phyloP scores from a whole-genome alignment of 768 basidiomycete genomes.

The Daedalea quercina region DNA sequence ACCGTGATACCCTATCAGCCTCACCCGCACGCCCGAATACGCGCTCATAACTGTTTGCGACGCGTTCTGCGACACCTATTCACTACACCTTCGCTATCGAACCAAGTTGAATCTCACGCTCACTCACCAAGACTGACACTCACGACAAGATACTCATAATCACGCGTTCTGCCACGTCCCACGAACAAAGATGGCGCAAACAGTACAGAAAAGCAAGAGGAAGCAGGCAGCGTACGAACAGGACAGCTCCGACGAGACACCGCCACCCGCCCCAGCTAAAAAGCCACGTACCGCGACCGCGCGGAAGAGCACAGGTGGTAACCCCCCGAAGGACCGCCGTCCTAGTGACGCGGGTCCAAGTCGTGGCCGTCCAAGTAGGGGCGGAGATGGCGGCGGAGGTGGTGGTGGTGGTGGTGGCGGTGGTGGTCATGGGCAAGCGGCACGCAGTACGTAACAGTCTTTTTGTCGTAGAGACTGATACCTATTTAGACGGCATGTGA shows the following conservation, averaged over 20 bases:
- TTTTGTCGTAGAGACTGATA: not conserved
- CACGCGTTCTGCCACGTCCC: not conserved
- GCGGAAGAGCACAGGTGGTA: constrained; percentile 79
- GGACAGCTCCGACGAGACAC: constrained; percentile 35
- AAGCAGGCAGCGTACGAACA: constrained; percentile 21
- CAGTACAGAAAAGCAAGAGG: constrained; percentile 53
- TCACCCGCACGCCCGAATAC: not conserved
- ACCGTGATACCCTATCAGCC: not conserved
- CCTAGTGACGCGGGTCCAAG: constrained; percentile 10
- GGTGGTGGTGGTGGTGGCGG: constrained; percentile 9
- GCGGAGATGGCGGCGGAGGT: constrained; percentile 15
- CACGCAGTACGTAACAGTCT: constrained; percentile 13
- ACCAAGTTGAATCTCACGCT: constrained; percentile 7
- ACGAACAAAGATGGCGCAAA: constrained; percentile 51
- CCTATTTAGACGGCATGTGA: too few species aligned
- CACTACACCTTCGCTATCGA: constrained; percentile 4
- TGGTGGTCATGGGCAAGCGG: not conserved
- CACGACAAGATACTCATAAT: not conserved
- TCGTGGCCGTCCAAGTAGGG: constrained; percentile 9
- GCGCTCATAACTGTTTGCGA: not conserved
- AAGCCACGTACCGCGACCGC: constrained; percentile 56
- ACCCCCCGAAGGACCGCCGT: constrained; percentile 30
- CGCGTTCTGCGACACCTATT: constrained; percentile 1
- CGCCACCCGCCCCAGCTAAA: constrained; percentile 39
- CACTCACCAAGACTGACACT: constrained; percentile 6